A percentile compares a stretch with the other conserved stretches of the same genome.
Evolutionary conservation across 2,329 filamentous ascomycete genomes (phyloP).

Genomic region (Scedosporium minutisporum): DNA sequence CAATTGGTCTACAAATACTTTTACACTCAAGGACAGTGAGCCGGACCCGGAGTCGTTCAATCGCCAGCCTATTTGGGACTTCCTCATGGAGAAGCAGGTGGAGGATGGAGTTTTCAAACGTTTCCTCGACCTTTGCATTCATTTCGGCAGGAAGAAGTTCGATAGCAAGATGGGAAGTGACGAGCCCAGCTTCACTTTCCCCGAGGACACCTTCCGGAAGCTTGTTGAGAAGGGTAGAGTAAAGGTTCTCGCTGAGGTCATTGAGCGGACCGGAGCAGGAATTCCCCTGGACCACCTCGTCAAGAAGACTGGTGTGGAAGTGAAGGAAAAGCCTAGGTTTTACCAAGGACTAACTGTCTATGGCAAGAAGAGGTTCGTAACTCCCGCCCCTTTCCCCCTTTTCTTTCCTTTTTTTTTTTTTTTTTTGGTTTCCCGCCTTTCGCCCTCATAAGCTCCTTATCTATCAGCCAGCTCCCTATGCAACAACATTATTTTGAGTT

Average conservation of each 20-base stretch:
- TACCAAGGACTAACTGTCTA: constrained; percentile 72
- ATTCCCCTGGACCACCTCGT: constrained; percentile 60
- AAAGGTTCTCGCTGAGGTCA: constrained; percentile 51
- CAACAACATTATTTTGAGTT: neutral
- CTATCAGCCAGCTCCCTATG: neutral
- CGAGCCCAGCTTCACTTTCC: constrained; percentile 28
- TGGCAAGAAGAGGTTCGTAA: constrained; percentile 53
- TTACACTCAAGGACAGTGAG: constrained; percentile 21
- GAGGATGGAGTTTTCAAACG: constrained; percentile 44
- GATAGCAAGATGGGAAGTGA: constrained; percentile 21
- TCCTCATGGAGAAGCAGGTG: constrained; percentile 38
- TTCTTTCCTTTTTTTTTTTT: neutral
- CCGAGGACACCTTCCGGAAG: constrained; percentile 27
- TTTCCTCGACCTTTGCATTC: constrained; percentile 44
- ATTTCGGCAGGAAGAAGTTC: constrained; percentile 30
- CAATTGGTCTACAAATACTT: constrained; percentile 23
- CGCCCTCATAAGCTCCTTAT: neutral
- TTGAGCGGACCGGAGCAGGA: constrained; percentile 56
- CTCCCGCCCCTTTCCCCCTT: neutral
- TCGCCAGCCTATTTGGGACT: constrained; percentile 24
- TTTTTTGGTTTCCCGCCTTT: neutral
- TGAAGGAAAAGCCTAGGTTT: constrained; percentile 55
- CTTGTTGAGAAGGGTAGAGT: constrained; percentile 40
- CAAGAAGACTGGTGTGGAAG: constrained; percentile 52
- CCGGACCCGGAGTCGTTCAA: constrained; percentile 13